Percentiles rank a stretch among this genome's conserved stretches.
Evolutionary conservation across 2,329 filamentous ascomycete species (phyloP).

Genomic region (Cercospora sp.): DNA sequence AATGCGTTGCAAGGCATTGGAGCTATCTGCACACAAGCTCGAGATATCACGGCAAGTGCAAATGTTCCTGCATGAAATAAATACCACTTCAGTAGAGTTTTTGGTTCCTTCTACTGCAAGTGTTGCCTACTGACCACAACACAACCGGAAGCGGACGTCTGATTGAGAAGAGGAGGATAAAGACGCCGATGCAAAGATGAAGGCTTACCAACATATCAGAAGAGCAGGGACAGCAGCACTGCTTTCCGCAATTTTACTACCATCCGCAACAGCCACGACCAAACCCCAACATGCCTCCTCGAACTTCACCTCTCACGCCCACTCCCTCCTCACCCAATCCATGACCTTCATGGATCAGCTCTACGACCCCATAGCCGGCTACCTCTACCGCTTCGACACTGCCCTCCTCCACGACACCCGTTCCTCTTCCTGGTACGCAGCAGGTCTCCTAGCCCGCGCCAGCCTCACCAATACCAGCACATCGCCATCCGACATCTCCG

Average conservation of each 20-base stretch:
- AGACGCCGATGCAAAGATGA: not conserved
- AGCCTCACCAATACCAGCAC: slow-evolving; percentile 44
- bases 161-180: not conserved
- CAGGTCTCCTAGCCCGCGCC: slow-evolving; percentile 56
- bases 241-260: not conserved
- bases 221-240: not conserved
- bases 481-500: slow-evolving; percentile 19
- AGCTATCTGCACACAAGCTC: not conserved
- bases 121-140: too few relatives aligned
- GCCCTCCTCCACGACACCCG: slow-evolving; percentile 59
- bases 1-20: not conserved
- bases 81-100: not conserved
- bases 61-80: not conserved
- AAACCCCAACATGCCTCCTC: not conserved
- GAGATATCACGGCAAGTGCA: not conserved
- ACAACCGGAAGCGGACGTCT: too few relatives aligned
- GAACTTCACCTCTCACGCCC: not conserved
- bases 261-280: not conserved
- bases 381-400: slow-evolving; percentile 52
- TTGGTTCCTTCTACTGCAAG: not conserved
- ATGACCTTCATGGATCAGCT: slow-evolving; percentile 49
- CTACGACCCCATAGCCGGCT: slow-evolving; percentile 56
- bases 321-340: slow-evolving; percentile 21
- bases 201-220: not conserved
- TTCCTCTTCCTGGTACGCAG: slow-evolving; percentile 60